Evolutionary conservation across 768 basidiomycete genomes (phyloP), one percentile per base, ranked within the genome.

Genomic region (Pholiota molesta): DNA sequence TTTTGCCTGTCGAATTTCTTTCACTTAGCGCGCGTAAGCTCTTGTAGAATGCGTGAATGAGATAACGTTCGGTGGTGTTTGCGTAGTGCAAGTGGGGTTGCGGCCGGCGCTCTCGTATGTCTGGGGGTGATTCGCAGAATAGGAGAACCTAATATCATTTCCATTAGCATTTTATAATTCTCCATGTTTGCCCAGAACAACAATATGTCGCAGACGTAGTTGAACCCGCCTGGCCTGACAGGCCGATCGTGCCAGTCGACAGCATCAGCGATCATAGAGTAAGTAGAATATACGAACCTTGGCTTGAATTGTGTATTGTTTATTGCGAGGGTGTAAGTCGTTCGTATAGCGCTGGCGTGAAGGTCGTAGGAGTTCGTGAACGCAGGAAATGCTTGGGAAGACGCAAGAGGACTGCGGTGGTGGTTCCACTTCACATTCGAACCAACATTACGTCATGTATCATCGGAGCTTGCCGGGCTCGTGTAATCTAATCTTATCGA

Each of bases 81-180:
- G 21, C 11, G 19, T 49, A 44, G 35, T 44, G 42, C 19, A 21
- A 21, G 42, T 44, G 42, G 47, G 47, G 19, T 16, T 49, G 47
- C 47, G 47, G 21, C 47, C 47, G 23, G 47, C 47, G 47, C 47
- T 49, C 47, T 49, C 47, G 19, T 49, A 49, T 49, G 47, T 49
- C 47, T 49, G 47, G 19, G 23, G 47, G 11, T 21, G 47, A 49
- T 49, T 49, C 47, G 47, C 47, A 49, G 47, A 49, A 49, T 49
- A 49, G 47, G 47, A 49, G 47, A 49, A 49, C 8, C 47, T 49
- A 49, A 11, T 3, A 49, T 0, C 21, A 13, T 26, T 49, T 13
- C 23, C 21, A 11, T 49, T 26, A 49, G 47, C 47, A 14, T 26
- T 49, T 49, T 49, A 49, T 49, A 49, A 31, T 19, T 26, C 23